Percentiles rank a stretch among this genome's conserved stretches.
Conservation (phyloP, 1,284 basidiomycete species). For the Inonotus obliquus region DNA sequence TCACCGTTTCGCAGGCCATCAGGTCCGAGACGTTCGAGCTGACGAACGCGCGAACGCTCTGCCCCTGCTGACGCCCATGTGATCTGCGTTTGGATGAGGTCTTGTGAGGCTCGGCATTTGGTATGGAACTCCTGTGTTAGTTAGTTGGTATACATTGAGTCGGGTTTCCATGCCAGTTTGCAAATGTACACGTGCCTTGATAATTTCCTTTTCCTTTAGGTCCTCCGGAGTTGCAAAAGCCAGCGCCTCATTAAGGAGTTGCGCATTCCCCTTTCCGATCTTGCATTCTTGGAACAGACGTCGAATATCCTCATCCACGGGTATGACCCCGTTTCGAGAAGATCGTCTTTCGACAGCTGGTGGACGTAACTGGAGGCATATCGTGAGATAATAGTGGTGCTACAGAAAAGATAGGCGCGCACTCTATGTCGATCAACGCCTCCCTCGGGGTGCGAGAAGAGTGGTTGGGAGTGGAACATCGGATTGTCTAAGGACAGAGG, state of each 20-base stretch:
- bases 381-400: constrained; percentile 19
- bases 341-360: constrained; percentile 35
- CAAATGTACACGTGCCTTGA: constrained; percentile 42
- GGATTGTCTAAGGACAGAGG: constrained; percentile 9
- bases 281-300: constrained; percentile 75
- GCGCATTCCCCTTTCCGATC: constrained; percentile 68
- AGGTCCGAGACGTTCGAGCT: constrained; percentile 21
- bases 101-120: constrained; percentile 69
- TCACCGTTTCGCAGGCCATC: constrained; percentile 17
- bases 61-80: constrained; percentile 76
- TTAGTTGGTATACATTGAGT: background rate
- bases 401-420: background rate
- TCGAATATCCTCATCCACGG: constrained; percentile 71
- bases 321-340: constrained; percentile 55
- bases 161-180: background rate
- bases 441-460: background rate
- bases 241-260: constrained; percentile 59
- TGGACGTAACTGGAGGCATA: constrained; percentile 25
- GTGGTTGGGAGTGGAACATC: constrained; percentile 10
- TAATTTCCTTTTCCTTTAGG: constrained; percentile 51
- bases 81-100: constrained; percentile 69
- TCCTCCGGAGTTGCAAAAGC: constrained; percentile 62
- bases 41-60: constrained; percentile 47
- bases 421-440: constrained; percentile 6
- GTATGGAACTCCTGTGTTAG: constrained; percentile 59